Conservation (phyloP, 257 asterid genomes). For the Fraxinus anomala region DNA sequence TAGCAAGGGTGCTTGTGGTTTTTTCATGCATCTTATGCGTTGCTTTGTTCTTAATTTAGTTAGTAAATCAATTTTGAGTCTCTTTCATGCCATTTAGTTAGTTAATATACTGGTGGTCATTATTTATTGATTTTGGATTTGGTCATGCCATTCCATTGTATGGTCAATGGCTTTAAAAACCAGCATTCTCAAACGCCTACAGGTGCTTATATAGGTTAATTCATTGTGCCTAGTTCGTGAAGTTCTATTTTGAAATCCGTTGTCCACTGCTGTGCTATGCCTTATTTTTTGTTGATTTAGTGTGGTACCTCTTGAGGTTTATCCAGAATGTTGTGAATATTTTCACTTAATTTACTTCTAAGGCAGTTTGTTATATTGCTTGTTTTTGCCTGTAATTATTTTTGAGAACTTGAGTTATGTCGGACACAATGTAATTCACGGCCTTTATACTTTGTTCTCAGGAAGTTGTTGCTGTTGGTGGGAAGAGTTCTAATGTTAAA, state of each 20-base stretch:
- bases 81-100: neutral
- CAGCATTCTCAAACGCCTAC: neutral
- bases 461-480: slow-evolving; percentile 87
- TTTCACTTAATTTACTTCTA: neutral
- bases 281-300: neutral
- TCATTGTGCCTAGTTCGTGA: too few relatives aligned
- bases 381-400: slow-evolving; percentile 9
- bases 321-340: neutral
- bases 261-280: neutral
- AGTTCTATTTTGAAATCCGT: neutral
- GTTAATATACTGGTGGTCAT: neutral
- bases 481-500: slow-evolving; percentile 57
- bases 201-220: neutral
- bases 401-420: slow-evolving; percentile 4
- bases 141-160: neutral
- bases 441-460: slow-evolving; percentile 39
- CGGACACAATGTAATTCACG: slow-evolving; percentile 11
- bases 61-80: neutral
- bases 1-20: neutral
- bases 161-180: neutral
- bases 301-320: neutral
- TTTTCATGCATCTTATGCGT: slow-evolving; percentile 2
- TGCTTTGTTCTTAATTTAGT: slow-evolving; percentile 6
- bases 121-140: neutral
- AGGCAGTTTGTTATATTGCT: slow-evolving; percentile 3